Conservation (phyloP, 495 filamentous ascomycete genomes). For the Penicillium roqueforti region DNA sequence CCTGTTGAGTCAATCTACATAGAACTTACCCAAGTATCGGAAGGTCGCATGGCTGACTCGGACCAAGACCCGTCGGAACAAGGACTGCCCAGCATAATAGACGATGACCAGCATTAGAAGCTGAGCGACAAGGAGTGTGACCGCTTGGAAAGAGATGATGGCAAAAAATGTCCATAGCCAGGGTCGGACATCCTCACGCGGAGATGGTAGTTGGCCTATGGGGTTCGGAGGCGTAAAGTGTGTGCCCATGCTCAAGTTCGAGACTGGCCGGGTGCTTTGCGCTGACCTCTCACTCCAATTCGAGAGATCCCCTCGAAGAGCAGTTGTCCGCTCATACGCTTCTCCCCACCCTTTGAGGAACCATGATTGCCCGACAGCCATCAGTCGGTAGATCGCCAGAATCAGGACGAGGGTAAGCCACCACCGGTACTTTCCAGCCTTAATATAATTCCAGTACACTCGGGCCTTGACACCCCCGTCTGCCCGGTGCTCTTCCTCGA, state of each 20-base stretch:
- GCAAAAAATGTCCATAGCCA: slow-evolving; percentile 68
- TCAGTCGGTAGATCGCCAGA: slow-evolving; percentile 55
- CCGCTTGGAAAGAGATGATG: slow-evolving; percentile 55
- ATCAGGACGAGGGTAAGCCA: slow-evolving; percentile 60
- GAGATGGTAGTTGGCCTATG: slow-evolving; percentile 59
- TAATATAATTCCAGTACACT: slow-evolving; percentile 81
- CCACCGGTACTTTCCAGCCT: slow-evolving; percentile 67
- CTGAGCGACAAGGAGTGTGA: slow-evolving; percentile 51
- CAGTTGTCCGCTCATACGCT: slow-evolving; percentile 50
- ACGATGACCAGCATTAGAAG: slow-evolving; percentile 63
- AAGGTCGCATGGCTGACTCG: slow-evolving; percentile 74
- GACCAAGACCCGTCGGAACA: slow-evolving; percentile 66
- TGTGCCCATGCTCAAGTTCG: slow-evolving; percentile 13
- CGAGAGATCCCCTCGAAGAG: slow-evolving; percentile 10
- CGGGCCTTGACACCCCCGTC: slow-evolving; percentile 68
- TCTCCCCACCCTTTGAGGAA: slow-evolving; percentile 85
- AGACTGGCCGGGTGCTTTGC: background rate
- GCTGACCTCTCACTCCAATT: background rate
- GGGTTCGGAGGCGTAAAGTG: slow-evolving; percentile 28
- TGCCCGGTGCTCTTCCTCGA: slow-evolving; percentile 73
- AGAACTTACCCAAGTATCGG: slow-evolving; percentile 57
- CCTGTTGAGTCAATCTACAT: background rate
- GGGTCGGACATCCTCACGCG: slow-evolving; percentile 61
- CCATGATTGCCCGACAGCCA: slow-evolving; percentile 63
- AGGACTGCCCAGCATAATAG: slow-evolving; percentile 65